Conservation (phyloP, 2,329 filamentous ascomycete genomes). For the Daldinia sp. region DNA sequence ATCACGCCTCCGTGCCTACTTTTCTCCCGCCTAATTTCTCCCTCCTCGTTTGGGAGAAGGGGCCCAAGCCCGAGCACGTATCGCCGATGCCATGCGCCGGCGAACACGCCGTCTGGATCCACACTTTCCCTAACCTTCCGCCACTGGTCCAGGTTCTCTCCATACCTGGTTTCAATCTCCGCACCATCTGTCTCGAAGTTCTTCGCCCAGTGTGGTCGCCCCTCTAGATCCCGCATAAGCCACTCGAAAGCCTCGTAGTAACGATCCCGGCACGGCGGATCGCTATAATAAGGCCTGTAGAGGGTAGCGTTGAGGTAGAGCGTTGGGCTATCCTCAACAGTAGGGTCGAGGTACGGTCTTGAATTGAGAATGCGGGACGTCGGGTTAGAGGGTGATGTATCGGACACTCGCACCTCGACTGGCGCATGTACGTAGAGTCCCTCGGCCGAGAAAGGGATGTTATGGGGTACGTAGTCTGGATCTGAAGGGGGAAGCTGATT, state of each 20-base stretch:
- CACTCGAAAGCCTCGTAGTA: conserved; percentile 94
- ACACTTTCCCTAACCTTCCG: conserved; percentile 74
- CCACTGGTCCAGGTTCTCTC: conserved; percentile 74
- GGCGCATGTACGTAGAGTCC: conserved; percentile 89
- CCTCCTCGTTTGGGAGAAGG: conserved; percentile 50
- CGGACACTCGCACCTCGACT: conserved; percentile 87
- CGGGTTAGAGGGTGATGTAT: conserved; percentile 66
- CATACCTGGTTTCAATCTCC: conserved; percentile 77
- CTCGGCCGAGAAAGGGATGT: conserved; percentile 84
- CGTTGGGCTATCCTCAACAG: conserved; percentile 74
- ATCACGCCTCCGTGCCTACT: conserved; percentile 37
- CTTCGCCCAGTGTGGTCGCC: conserved; percentile 91
- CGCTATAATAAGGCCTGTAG: conserved; percentile 82
- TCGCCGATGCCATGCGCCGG: conserved; percentile 89
- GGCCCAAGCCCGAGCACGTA: conserved; percentile 64
- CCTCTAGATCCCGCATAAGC: conserved; percentile 87
- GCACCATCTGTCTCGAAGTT: conserved; percentile 76
- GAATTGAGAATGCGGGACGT: conserved; percentile 42
- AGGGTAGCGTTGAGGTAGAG: conserved; percentile 92
- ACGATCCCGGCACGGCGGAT: conserved; percentile 79
- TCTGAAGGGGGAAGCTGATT: conserved; percentile 73
- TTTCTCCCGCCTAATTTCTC: conserved; percentile 42
- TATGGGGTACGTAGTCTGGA: conserved; percentile 70
- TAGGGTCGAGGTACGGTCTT: conserved; percentile 75
- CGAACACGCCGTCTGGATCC: conserved; percentile 87